Conservation (phyloP, 2,329 filamentous ascomycete genomes). For the Phialophora chinensis region DNA sequence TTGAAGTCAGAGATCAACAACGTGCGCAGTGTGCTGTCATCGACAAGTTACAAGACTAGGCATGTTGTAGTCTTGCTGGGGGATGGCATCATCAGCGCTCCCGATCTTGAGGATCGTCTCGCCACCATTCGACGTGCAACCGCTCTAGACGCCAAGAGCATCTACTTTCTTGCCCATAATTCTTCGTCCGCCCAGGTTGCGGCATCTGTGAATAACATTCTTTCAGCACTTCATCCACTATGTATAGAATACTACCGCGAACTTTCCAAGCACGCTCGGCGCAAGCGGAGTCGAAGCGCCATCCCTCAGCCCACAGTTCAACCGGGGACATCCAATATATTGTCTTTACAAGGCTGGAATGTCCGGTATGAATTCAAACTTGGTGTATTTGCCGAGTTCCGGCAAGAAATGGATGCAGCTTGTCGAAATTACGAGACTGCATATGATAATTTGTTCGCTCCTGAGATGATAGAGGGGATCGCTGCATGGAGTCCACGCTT, state of each 20-base stretch:
- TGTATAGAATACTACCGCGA: slow-evolving; percentile 92
- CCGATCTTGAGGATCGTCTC: slow-evolving; percentile 75
- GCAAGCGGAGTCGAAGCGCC: slow-evolving; percentile 81
- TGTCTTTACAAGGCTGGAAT: slow-evolving; percentile 89
- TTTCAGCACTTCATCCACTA: slow-evolving; percentile 73
- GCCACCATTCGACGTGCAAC: slow-evolving; percentile 79
- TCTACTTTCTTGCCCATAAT: slow-evolving; percentile 82
- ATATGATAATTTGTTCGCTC: slow-evolving; percentile 79
- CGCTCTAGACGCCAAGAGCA: slow-evolving; percentile 78
- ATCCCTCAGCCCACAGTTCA: slow-evolving; percentile 82
- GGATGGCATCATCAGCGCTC: slow-evolving; percentile 67
- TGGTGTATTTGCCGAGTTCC: slow-evolving; percentile 87
- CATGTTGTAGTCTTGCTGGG: slow-evolving; percentile 79
- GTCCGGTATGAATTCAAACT: slow-evolving; percentile 95
- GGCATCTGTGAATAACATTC: slow-evolving; percentile 73
- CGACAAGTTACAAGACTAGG: slow-evolving; percentile 72
- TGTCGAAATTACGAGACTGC: slow-evolving; percentile 84
- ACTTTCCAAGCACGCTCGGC: slow-evolving; percentile 85
- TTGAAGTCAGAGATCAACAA: slow-evolving; percentile 85
- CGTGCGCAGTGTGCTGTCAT: slow-evolving; percentile 68
- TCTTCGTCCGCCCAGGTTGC: slow-evolving; percentile 73
- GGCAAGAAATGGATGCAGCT: slow-evolving; percentile 89
- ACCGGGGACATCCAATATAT: slow-evolving; percentile 82
- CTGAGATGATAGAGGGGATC: slow-evolving; percentile 85
- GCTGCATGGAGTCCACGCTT: slow-evolving; percentile 89